Conservation (phyloP, 495 filamentous ascomycete genomes). For the Penicilliopsis zonata region DNA sequence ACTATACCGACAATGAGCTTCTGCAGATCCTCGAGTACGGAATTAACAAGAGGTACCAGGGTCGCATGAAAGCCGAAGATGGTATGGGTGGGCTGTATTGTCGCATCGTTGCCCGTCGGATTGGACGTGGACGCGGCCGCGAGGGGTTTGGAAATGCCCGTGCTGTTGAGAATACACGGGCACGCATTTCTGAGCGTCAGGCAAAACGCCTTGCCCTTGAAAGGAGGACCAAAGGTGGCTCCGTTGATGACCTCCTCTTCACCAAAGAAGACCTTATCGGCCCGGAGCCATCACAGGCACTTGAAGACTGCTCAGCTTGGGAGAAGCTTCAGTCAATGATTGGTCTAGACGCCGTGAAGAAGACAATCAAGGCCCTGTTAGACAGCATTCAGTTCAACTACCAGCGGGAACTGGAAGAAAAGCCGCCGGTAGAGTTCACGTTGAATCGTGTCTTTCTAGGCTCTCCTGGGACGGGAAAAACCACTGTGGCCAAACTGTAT, state of each 20-base stretch:
- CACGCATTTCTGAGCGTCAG: conserved; percentile 44
- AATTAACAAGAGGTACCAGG: conserved; percentile 38
- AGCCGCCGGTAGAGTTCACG: conserved; percentile 40
- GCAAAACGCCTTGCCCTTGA: conserved; percentile 38
- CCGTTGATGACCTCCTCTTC: conserved; percentile 37
- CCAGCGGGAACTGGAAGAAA: conserved; percentile 45
- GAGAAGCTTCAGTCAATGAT: conserved; percentile 44
- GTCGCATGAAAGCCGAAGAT: conserved; percentile 46
- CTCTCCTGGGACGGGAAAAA: conserved; percentile 65
- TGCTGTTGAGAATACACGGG: conserved; percentile 48
- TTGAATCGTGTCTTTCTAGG: conserved; percentile 66
- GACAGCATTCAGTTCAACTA: conserved; percentile 52
- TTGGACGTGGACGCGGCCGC: conserved; percentile 48
- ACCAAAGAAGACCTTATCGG: conserved; percentile 54
- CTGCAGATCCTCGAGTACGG: conserved; percentile 34
- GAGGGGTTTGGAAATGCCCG: conserved; percentile 67
- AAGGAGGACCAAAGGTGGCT: conserved; percentile 10
- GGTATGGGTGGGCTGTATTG: conserved; percentile 51
- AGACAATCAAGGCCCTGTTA: conserved; percentile 42
- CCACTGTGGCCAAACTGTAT: conserved; percentile 63
- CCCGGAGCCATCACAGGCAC: conserved; percentile 44
- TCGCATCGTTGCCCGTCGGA: conserved; percentile 47
- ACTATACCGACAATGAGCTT: conserved; percentile 59
- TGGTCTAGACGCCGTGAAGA: conserved; percentile 51
- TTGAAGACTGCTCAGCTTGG: conserved; percentile 44